Conservation (phyloP, 2,329 filamentous ascomycete genomes). For the Acrocalymma vagum region DNA sequence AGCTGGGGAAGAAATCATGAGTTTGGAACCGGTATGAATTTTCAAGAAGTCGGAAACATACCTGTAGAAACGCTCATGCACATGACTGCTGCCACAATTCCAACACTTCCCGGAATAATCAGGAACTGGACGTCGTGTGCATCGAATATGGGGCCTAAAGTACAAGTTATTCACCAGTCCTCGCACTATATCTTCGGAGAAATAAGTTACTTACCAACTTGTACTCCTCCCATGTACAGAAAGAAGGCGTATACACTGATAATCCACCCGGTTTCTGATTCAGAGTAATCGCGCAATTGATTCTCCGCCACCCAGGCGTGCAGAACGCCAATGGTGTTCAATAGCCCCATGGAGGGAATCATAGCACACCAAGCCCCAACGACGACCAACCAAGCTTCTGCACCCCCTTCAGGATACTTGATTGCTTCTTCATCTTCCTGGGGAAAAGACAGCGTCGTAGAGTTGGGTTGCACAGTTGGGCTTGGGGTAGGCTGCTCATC, state of each 20-base stretch:
- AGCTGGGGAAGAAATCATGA: constrained; percentile 18
- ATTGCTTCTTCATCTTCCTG: constrained; percentile 12
- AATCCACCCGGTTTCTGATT: constrained; percentile 52
- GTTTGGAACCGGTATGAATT: neutral
- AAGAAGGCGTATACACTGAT: constrained; percentile 52
- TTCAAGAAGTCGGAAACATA: neutral
- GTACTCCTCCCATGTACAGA: constrained; percentile 44
- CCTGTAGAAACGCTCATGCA: constrained; percentile 37
- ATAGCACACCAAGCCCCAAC: constrained; percentile 52
- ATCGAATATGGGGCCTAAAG: constrained; percentile 48
- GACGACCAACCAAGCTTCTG: constrained; percentile 54
- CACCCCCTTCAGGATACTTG: constrained; percentile 51
- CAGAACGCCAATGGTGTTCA: constrained; percentile 51
- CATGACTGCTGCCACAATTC: constrained; percentile 38
- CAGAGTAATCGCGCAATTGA: constrained; percentile 44
- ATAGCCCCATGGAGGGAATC: constrained; percentile 50
- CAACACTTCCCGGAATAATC: constrained; percentile 39
- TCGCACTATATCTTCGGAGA: neutral
- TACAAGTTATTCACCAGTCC: no score
- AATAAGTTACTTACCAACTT: constrained; percentile 28
- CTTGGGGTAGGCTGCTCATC: no score
- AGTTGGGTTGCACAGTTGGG: no score
- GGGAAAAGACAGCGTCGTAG: no score
- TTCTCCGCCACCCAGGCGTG: constrained; percentile 50
- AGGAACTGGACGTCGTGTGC: constrained; percentile 40